Evolutionary conservation across 345 rosid species (phyloP), one percentile per base, ranked within the genome.

Genomic region (Gossypium raimondii): DNA sequence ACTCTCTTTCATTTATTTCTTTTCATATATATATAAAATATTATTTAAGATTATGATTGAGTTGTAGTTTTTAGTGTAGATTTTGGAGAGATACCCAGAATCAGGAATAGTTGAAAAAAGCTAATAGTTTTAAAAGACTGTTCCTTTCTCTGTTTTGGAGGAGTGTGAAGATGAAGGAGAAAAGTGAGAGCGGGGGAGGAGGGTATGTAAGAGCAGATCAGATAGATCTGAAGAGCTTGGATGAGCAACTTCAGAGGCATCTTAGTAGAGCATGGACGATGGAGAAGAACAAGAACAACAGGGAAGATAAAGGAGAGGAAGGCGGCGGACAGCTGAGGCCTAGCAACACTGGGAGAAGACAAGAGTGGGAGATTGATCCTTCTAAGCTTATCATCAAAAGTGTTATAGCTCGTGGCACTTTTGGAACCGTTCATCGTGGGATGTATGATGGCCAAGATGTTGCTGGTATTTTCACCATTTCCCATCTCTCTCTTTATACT

Each of bases 281-380:
- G 93, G 98, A 94, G 80, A 94, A 91, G 89, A 89, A 85, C 80
- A 89, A 86, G 80, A 82, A 80, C 80, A 82, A 80, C 80, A 81
- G 20, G 66, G 77, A 82, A 59, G 85, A 80, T 44, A 80, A 78
- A 27, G 83, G 72, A 17, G 87, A 76, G 6, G 82, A 71, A 10
- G 85, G 78, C 4, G 78, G 41, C 9, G 77, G 76, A 51, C 61
- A 73, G 73, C 75, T 59, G 17, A 61, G 75, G 73, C 44, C 79
- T 65, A 55, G 48, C 75, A 72, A 56, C 25, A 66, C 65, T n/a
- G 65, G 48, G 2, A 83, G 79, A 25, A 87, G 93, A 65, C 92
- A 87, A 84, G 99, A 89, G 70, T 95, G 97, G 99, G 99, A 95
- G 89, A 93, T 95, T 87, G 99, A 95, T 79, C 99, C 98, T 73